These are phyloP conservation scores for Tinospora cordifolia DNA, from an alignment of 164 flowering plant genomes.

Conservation along the genomic window DNA sequence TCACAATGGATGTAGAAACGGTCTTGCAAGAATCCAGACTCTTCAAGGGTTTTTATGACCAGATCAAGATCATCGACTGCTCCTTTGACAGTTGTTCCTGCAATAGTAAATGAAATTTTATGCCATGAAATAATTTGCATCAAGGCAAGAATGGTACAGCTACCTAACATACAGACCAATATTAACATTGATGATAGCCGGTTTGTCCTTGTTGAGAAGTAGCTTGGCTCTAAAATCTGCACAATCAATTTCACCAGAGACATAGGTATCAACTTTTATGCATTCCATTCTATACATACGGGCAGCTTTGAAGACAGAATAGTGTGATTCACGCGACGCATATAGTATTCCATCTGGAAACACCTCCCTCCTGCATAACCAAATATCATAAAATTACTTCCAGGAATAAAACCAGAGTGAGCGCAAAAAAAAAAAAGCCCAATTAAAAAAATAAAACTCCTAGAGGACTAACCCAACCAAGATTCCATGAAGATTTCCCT, in stretches of 20 bases:
- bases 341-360: conserved; percentile 84
- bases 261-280: conserved; percentile 50
- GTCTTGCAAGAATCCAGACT: conserved; percentile 64
- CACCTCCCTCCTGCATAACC: conserved; percentile 76
- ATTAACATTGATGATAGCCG: conserved; percentile 86
- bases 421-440: no score
- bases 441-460: no score
- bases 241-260: conserved; percentile 89
- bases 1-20: conserved; percentile 91
- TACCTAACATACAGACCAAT: conserved; percentile 45
- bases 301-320: conserved; percentile 91
- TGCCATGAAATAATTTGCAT: conserved; percentile 1
- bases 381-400: not conserved
- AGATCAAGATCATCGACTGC: conserved; percentile 98
- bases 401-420: not conserved
- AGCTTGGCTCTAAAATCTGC: conserved; percentile 57
- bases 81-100: conserved; percentile 97
- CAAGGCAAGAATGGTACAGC: not conserved
- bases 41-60: conserved; percentile 77
- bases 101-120: not conserved
- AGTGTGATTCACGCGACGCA: conserved; percentile 81
- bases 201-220: conserved; percentile 64
- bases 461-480: conserved; percentile 72
- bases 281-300: conserved; percentile 96
- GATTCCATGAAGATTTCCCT: conserved; percentile 97